Conservation (phyloP, 2,329 filamentous ascomycete species). For the Westerdykella ornata region DNA sequence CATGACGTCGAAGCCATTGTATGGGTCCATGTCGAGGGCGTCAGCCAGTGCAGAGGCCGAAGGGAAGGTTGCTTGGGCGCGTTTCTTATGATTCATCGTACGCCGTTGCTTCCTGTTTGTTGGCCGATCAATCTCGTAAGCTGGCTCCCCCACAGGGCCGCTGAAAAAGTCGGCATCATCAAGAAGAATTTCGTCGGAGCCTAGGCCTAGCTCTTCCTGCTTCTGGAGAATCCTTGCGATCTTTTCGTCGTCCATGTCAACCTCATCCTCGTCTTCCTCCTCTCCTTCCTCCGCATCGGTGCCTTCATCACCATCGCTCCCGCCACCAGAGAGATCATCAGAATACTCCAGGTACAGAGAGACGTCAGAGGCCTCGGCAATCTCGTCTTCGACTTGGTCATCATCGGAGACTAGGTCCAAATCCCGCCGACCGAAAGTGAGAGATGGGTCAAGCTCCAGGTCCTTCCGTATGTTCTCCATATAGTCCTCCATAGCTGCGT, state of each 20-base stretch:
- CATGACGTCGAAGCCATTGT: conserved; percentile 76
- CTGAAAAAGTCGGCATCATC: conserved; percentile 45
- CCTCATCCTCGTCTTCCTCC: conserved; percentile 38
- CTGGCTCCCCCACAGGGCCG: conserved; percentile 22
- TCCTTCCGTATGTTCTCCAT: conserved; percentile 56
- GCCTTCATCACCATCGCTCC: conserved; percentile 27
- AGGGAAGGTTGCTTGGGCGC: conserved; percentile 39
- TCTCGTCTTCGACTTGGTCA: conserved; percentile 7
- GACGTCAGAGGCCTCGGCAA: not conserved
- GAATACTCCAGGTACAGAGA: not conserved
- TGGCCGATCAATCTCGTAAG: conserved; percentile 24
- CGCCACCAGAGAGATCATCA: conserved; percentile 4
- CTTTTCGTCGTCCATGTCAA: conserved; percentile 50
- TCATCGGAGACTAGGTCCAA: conserved; percentile 26
- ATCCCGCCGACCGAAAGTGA: conserved; percentile 25
- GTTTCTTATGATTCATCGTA: conserved; percentile 11
- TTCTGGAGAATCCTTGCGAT: conserved; percentile 56
- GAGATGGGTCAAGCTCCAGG: conserved; percentile 13
- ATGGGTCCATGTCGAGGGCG: conserved; percentile 52
- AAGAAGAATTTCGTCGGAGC: conserved; percentile 52
- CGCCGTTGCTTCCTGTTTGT: conserved; percentile 18
- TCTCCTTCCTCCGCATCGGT: conserved; percentile 38
- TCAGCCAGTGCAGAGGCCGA: conserved; percentile 53
- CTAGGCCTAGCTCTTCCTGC: conserved; percentile 58
- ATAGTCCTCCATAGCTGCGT: conserved; percentile 57